Evolutionary conservation across 1,284 basidiomycete species (phyloP).

Genomic region (Marasmius fiardii): DNA sequence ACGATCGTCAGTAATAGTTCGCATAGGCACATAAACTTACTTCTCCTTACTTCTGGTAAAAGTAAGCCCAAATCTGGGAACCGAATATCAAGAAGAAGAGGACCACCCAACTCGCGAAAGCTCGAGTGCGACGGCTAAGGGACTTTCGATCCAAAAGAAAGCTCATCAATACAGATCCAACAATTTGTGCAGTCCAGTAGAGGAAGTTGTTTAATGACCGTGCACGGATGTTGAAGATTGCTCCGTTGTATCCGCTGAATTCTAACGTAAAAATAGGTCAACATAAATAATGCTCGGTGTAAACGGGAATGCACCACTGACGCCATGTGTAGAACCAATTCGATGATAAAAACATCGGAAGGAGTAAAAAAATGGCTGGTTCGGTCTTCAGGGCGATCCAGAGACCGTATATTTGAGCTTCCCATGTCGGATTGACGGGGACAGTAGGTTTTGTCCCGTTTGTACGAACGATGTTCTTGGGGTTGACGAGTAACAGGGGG

Average conservation of each 20-base stretch:
- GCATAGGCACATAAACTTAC: not conserved
- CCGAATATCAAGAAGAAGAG: slow-evolving; percentile 59
- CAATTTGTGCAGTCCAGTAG: slow-evolving; percentile 66
- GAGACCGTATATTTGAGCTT: slow-evolving; percentile 48
- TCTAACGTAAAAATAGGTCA: slow-evolving; percentile 1
- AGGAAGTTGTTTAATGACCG: slow-evolving; percentile 65
- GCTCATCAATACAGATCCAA: slow-evolving; percentile 62
- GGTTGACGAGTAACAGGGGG: slow-evolving; percentile 67
- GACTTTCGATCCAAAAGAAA: slow-evolving; percentile 52
- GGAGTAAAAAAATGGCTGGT: slow-evolving; percentile 54
- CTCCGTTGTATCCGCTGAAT: slow-evolving; percentile 19
- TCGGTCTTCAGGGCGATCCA: slow-evolving; percentile 51
- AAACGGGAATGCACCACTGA: slow-evolving; percentile 28
- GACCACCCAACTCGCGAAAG: slow-evolving; percentile 61
- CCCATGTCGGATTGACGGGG: slow-evolving; percentile 73
- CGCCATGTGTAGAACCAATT: slow-evolving; percentile 82
- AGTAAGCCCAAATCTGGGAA: slow-evolving; percentile 65
- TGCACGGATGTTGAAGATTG: slow-evolving; percentile 31
- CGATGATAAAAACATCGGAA: slow-evolving; percentile 70
- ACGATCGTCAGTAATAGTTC: not conserved
- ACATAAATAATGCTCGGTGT: not conserved
- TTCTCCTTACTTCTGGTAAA: slow-evolving; percentile 57
- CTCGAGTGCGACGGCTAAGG: slow-evolving; percentile 56
- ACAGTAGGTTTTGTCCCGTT: slow-evolving; percentile 66
- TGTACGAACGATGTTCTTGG: slow-evolving; percentile 62